Base-by-base conservation (phyloP, 2,329 filamentous ascomycete genomes). In the Berkeleyomyces basicola region DNA sequence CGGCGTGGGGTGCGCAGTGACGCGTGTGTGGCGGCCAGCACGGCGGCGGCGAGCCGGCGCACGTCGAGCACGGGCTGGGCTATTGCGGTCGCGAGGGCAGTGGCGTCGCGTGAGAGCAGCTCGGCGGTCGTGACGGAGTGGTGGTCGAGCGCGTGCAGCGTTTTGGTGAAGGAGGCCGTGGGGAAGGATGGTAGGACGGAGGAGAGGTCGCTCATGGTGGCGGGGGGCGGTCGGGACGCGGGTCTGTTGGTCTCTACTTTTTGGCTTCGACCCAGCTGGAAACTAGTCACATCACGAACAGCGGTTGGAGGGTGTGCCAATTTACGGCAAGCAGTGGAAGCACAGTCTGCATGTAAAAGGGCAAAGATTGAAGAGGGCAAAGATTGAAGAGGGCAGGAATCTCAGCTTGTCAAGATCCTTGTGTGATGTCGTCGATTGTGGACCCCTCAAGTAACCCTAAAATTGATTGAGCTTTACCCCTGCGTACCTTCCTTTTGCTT, bases 61-160 rank as follows among this genome's bases (percentile, higher is more conserved):
- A 96, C 78, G 70, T 96, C 90, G 46, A 86, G 79, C 6, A 92
- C 77, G 2, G 92, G 90, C 16, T 96, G 78, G 66, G 86, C 85
- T 59, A 90, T 91, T 71, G 89, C 86, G 75, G 88, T 93, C 63
- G 90, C 90, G 67, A 97, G 82, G 70, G 96, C 87, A 65, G 85
- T 78, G 3, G 85, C 80, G 70, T 96, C 88, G 66, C 95, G 84
- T 2, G 88, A 88, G 69, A 99, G 79, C 58, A 99, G 81, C 71
- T 99, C 93, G 68, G 83, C 84, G 40, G 87, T 88, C 36, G 87
- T 87, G 70, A 99, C 78, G 60, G 79, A 78, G 68, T 88, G 83
- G 71, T 82, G 83, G 75, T 97, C 92, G 62, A 97, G 81, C 31
- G 84, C 83, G 2, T 88, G 85, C 40, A 96, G 75, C 57, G 96